Base-by-base conservation (phyloP, 179 eudicot species). In the Sideroxylon spinosum region DNA sequence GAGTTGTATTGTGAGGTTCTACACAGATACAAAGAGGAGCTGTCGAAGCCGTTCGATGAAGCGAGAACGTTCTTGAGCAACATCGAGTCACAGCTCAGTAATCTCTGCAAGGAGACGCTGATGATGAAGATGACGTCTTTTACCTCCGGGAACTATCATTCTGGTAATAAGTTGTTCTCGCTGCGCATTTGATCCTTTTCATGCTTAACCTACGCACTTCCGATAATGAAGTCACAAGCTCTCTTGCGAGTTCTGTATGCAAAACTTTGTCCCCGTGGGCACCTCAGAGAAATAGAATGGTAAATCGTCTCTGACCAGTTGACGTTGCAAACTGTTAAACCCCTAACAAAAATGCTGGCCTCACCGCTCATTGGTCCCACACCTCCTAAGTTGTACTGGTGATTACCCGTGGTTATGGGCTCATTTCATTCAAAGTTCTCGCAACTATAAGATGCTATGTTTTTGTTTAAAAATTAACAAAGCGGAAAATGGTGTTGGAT, bases 81-180 rank as follows among this genome's bases (percentile, higher is more conserved):
- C 73, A 79, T 82, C 22, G 85, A 82, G 76, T 74, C 68, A 55
- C 82, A 82, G 79, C 85, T 82, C 60, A 79, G 44, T 44, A 72
- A 70, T 48, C 85, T 82, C 65, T 82, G 85, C 85, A 82, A 75
- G 56, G 85, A 76, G 28, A 78, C 82, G 23, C 16, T 71, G 26
- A 82, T 82, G 48, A 20, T 37, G 57, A 17, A 59, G 52, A 55
- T 81, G 23, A 37, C 81, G 16, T 71, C 77, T 50, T 46, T 73
- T 4, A 61, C 78, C 73, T 81, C 78, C 61, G 78, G 67, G 46
- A 74, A 65, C 72, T 74, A 32, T 55, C 73, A 65, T 19, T 79
- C 78, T 22, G 82, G 82, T 79, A 56, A 77, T 49, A 46, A 12
- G 25, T 59, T 59, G 26, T 60, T 2, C 71, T 60, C 14, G 6